Base-by-base conservation (phyloP, 768 basidiomycete species). In the Arthromyces matolae region DNA sequence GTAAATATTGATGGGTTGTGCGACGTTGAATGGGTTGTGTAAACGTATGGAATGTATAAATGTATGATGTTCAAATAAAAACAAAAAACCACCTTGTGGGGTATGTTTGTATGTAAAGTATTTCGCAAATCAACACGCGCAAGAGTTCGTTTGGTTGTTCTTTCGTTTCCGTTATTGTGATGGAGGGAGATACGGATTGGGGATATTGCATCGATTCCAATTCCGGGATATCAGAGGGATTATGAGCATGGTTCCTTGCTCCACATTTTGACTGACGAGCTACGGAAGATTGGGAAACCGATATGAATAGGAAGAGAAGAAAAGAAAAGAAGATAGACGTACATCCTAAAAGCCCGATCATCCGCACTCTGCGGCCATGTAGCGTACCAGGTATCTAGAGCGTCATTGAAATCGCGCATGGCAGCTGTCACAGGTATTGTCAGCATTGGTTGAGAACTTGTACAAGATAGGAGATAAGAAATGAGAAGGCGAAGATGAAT, bases 271-370 rank as follows among this genome's bases (percentile, higher is more conserved):
- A 59, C 53, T 2, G 55, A 59, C 3, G 52, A 38, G 16, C 58
- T 59, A 20, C 1, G 22, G 10, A 36, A 28, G 9, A 41, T 62
- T 61, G 72, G 39, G 29, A 20, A 27, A 18, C 35, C 13, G 16
- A 27, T 8, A 31, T n/a, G n/a, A n/a, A n/a, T 33, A 22, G 42
- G 24, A 36, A 50, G 55, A 43, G 34, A 34, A 42, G 4, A 18
- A 45, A 33, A 51, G 42, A 28, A 48, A 39, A 16, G 48, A 48
- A 28, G 51, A 34, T 7, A 41, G 45, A 14, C 14, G 55, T 54
- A 86, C 85, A 93, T 78, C 47, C 84, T 77, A 53, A 93, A 81
- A 10, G 86, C 79, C 22, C 81, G 70, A 37, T 81, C 78, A 36
- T 79, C 72, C 13, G 72, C 64, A 35, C 64, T 76, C 16, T 63